phyloP scores from a whole-genome alignment of 2,329 filamentous ascomycete genomes.

The Hymenoscyphus repandus region DNA sequence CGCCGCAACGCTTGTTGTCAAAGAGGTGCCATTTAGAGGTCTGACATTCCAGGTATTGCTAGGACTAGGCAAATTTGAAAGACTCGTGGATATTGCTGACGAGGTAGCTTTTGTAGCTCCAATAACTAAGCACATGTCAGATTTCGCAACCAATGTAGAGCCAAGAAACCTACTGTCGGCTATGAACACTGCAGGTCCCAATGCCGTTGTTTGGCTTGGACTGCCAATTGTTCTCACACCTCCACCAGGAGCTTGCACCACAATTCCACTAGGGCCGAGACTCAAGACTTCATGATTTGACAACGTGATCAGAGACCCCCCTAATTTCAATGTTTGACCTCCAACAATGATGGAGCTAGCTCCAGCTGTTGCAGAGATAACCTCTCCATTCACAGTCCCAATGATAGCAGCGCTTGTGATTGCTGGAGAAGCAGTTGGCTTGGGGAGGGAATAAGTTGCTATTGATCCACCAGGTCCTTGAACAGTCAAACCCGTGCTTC shows the following conservation, averaged over 20 bases:
- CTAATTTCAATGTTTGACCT: slow-evolving; percentile 3
- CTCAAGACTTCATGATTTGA: slow-evolving; percentile 6
- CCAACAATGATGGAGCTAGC: slow-evolving; percentile 6
- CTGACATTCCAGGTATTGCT: background rate
- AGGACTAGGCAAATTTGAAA: background rate
- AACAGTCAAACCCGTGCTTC: slow-evolving; percentile 4
- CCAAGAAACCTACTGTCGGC: slow-evolving; percentile 5
- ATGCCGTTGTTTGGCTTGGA: background rate
- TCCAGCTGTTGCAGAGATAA: slow-evolving; percentile 3
- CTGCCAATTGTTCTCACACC: slow-evolving; percentile 2
- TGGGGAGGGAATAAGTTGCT: background rate
- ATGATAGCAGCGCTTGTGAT: background rate
- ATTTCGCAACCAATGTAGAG: background rate
- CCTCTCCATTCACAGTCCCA: slow-evolving; percentile 4
- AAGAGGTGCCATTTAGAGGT: background rate
- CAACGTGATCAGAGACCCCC: slow-evolving; percentile 6
- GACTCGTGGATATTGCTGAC: background rate
- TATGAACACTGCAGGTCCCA: background rate
- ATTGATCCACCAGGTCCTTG: slow-evolving; percentile 1
- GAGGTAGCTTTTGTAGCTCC: background rate
- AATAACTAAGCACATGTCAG: background rate
- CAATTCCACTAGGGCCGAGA: slow-evolving; percentile 7
- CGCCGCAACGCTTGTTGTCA: background rate
- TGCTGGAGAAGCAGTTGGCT: slow-evolving; percentile 5
- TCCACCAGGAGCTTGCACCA: slow-evolving; percentile 8